phyloP scores from a whole-genome alignment of 257 asterid genomes.

The Euphrasia confusa region DNA sequence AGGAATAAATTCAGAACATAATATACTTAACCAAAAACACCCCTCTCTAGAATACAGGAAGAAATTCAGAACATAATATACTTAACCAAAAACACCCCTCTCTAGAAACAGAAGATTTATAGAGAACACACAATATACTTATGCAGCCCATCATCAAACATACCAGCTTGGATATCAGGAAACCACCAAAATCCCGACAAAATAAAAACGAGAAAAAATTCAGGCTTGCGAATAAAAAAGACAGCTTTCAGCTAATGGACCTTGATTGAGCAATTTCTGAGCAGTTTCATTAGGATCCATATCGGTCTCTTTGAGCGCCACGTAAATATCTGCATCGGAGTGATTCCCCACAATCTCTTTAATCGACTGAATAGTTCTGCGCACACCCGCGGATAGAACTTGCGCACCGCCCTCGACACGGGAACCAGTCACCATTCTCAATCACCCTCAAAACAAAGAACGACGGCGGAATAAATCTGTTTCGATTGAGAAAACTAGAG shows the following conservation, averaged over 20 bases:
- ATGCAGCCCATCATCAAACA: background rate
- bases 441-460: slow-evolving; percentile 24
- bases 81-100: background rate
- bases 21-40: background rate
- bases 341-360: slow-evolving; percentile 83
- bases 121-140: background rate
- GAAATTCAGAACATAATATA: background rate
- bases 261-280: slow-evolving; percentile 87
- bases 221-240: background rate
- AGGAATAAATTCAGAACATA: background rate
- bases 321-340: slow-evolving; percentile 83
- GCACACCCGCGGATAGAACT: slow-evolving; percentile 63
- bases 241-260: slow-evolving; percentile 28
- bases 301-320: slow-evolving; percentile 70
- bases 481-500: slow-evolving; percentile 17
- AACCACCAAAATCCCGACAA: background rate
- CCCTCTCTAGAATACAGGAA: background rate
- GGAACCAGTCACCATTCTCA: slow-evolving; percentile 62
- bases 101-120: background rate
- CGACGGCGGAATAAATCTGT: slow-evolving; percentile 11
- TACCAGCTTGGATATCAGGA: background rate
- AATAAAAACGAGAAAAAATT: background rate
- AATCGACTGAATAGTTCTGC: slow-evolving; percentile 69
- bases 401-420: slow-evolving; percentile 64
- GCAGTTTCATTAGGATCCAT: slow-evolving; percentile 97